Base-by-base conservation (phyloP, 352 stramenopile genomes). In the Phytophthora agathidicida region DNA sequence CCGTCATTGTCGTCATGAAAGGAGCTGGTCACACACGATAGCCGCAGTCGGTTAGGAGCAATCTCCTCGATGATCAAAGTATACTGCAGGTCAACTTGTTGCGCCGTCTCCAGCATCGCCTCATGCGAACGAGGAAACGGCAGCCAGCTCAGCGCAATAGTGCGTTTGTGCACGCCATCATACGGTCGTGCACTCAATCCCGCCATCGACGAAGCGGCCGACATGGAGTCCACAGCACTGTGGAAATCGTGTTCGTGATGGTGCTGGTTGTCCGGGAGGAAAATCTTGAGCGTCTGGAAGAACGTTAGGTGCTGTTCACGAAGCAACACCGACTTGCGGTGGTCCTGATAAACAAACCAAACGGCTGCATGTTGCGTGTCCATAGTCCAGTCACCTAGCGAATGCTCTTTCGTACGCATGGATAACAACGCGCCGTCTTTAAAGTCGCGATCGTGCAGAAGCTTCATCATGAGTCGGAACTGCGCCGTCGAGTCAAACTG, bases 31-130 rank as follows among this genome's bases (percentile, higher is more conserved):
- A 89, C 68, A 14, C 80, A 88, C 17, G 77, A 86, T 10, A 89
- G 44, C 7, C 76, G 76, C 31, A 89, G 35, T 0, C 69, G 73
- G 30, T 77, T 52, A 22, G 61, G 60, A 13, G 57, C 38, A 41
- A 89, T 78, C 48, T 89, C 80, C 54, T 89, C 80, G 7, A 89
- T 57, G 20, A 89, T 77, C 10, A 89, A 58, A 3, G 77, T 88
- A 47, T 84, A 88, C 56, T 89, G 76, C 49, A 89, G 38, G 52
- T 81, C 69, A 17, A 89, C 49, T 28, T 75, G 62, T 14, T 56
- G 61, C 26, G 51, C 41, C 13, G 51, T 55, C 24, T 72, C 46
- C 19, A 60, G 23, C 23, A 65, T 49, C 3, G 53, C 44, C 23
- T 83, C 75, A 11, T 73, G 62, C 7, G 66, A 68, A 2, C 49